These are phyloP conservation scores for Dianthus caryophyllus DNA, from an alignment of 148 eudicot species.

Conservation along the genomic window DNA sequence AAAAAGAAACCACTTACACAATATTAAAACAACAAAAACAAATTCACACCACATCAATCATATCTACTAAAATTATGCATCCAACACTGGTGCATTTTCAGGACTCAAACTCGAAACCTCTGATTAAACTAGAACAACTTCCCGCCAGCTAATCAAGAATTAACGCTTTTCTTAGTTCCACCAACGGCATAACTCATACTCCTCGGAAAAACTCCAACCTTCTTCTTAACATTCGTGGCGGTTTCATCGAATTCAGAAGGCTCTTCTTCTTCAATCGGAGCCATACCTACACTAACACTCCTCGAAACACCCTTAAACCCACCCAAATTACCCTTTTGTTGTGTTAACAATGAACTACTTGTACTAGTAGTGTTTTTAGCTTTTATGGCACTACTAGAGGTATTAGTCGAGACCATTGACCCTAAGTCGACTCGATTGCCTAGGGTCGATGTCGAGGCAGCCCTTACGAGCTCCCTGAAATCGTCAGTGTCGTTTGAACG, in stretches of 20 bases:
- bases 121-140: too few species aligned
- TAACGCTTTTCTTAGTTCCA: conserved; percentile 11
- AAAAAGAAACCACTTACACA: not conserved
- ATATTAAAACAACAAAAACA: not conserved
- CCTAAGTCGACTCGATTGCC: conserved; percentile 22
- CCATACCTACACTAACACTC: conserved; percentile 68
- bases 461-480: conserved; percentile 46
- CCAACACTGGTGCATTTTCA: too few species aligned
- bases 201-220: conserved; percentile 28
- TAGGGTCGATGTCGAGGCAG: conserved; percentile 36
- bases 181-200: conserved; percentile 26
- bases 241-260: conserved; percentile 24
- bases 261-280: conserved; percentile 66
- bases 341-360: too few species aligned
- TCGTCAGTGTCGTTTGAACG: conserved; percentile 40
- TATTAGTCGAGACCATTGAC: not conserved
- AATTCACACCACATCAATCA: not conserved
- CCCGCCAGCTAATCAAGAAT: conserved; percentile 14
- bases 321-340: not conserved
- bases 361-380: not conserved
- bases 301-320: conserved; percentile 35
- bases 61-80: too few species aligned
- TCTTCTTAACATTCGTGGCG: conserved; percentile 1
- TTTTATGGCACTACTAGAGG: not conserved
- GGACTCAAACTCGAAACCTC: too few species aligned